Percentiles rank a stretch among this genome's conserved stretches.
Conservation (phyloP, 1,284 basidiomycete species). For the Pyrrhoderma noxium region DNA sequence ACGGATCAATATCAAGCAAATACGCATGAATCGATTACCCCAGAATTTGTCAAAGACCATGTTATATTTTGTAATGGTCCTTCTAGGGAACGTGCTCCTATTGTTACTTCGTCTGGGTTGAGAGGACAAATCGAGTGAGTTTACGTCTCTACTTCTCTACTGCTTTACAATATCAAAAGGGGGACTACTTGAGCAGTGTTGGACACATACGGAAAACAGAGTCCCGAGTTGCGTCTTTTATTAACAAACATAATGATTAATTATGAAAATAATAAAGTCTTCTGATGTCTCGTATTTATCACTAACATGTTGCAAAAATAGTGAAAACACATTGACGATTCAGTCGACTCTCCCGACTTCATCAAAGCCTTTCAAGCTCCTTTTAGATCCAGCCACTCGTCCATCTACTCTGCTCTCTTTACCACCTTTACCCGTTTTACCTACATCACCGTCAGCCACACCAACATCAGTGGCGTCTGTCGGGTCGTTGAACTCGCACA, state of each 20-base stretch:
- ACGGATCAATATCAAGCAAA: slow-evolving; percentile 39
- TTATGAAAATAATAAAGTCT: background rate
- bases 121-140: slow-evolving; percentile 49
- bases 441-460: slow-evolving; percentile 33
- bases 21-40: slow-evolving; percentile 49
- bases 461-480: slow-evolving; percentile 47
- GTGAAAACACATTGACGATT: slow-evolving; percentile 27
- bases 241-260: background rate
- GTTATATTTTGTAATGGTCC: slow-evolving; percentile 53
- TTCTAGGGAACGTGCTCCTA: slow-evolving; percentile 37
- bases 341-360: slow-evolving; percentile 59
- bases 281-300: slow-evolving; percentile 17
- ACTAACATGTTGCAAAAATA: slow-evolving; percentile 7
- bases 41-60: slow-evolving; percentile 76
- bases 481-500: too few species aligned
- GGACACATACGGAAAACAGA: background rate
- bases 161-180: too few species aligned
- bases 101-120: slow-evolving; percentile 77
- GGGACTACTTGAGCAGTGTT: too few species aligned
- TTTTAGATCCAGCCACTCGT: slow-evolving; percentile 47
- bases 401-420: slow-evolving; percentile 42
- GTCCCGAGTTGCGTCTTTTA: background rate
- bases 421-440: slow-evolving; percentile 37
- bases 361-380: slow-evolving; percentile 52
- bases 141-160: background rate